A percentile compares a stretch with the other conserved stretches of the same genome.
phyloP scores from a whole-genome alignment of 2,329 filamentous ascomycete species.

The Dactylonectria estremocensis region DNA sequence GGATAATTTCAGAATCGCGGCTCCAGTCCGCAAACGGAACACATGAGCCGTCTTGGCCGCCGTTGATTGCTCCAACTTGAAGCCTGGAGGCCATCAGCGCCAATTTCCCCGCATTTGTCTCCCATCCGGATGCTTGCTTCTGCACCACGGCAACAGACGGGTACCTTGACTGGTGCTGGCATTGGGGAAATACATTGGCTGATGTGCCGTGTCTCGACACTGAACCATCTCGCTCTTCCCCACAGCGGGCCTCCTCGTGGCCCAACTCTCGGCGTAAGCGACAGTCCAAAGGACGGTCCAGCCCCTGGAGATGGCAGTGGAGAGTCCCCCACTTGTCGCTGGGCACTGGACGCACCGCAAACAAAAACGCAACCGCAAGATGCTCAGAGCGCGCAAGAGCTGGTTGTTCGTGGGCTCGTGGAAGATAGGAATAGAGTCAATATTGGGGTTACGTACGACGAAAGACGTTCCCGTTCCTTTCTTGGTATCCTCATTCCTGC shows the following conservation, averaged over 20 bases:
- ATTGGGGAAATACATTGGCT: neutral
- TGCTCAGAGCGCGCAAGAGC: neutral
- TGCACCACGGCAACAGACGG: neutral
- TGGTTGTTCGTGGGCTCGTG: neutral
- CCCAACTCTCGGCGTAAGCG: conserved; percentile 33
- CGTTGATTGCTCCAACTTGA: neutral
- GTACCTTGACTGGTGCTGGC: neutral
- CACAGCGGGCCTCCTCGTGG: conserved; percentile 33
- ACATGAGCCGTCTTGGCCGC: conserved; percentile 5
- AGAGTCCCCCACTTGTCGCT: neutral
- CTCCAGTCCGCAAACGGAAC: conserved; percentile 24
- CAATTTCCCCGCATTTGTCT: conserved; percentile 29
- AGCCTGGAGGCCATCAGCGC: conserved; percentile 4
- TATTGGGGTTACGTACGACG: conserved; percentile 7
- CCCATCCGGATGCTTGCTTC: conserved; percentile 8
- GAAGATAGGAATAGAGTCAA: neutral
- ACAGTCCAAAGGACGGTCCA: conserved; percentile 32
- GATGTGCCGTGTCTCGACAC: neutral
- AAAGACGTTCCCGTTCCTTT: neutral
- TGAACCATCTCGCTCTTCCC: conserved; percentile 15
- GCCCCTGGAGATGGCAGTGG: no score
- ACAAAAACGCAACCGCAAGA: conserved; percentile 3
- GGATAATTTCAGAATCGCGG: conserved; percentile 17
- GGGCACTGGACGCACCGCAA: neutral
- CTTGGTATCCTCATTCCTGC: neutral